Conservation (phyloP, 1,139 yeast species). For the Yamadazyma triangularis region DNA sequence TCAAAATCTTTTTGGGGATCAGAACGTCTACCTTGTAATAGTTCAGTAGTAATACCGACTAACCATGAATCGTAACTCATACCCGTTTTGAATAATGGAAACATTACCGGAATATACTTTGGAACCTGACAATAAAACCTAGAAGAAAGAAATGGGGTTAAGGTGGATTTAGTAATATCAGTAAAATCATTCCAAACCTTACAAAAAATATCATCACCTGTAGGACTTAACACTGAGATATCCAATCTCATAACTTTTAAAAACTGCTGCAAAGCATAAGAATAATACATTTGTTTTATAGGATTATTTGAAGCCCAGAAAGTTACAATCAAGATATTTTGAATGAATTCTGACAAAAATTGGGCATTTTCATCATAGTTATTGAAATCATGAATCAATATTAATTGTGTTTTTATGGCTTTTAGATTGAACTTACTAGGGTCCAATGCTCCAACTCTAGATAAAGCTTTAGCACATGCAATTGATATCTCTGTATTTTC, state of each 20-base stretch:
- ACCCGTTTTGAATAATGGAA: constrained; percentile 31
- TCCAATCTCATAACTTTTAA: constrained; percentile 57
- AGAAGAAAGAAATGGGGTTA: constrained; percentile 73
- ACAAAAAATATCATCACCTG: constrained; percentile 15
- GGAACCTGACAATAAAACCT: constrained; percentile 47
- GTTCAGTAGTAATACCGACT: constrained; percentile 59
- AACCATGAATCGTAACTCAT: constrained; percentile 60
- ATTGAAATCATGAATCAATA: constrained; percentile 57
- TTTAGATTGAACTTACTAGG: constrained; percentile 54
- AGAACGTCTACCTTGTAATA: constrained; percentile 42
- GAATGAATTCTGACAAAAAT: constrained; percentile 64
- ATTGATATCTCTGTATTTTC: constrained; percentile 47
- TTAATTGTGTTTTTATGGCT: constrained; percentile 37
- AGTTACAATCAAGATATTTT: constrained; percentile 66
- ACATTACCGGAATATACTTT: constrained; percentile 28
- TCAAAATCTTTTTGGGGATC: not conserved
- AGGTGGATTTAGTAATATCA: constrained; percentile 66
- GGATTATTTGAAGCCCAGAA: constrained; percentile 93
- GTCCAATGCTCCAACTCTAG: constrained; percentile 78
- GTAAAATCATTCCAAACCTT: constrained; percentile 61
- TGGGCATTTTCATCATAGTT: constrained; percentile 59
- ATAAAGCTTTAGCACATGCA: constrained; percentile 65
- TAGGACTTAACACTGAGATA: constrained; percentile 25
- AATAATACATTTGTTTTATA: constrained; percentile 74
- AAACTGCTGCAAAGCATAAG: constrained; percentile 87